Evolutionary conservation across 805 yeast genomes (phyloP).

Genomic region (Ogataea pilisensis): DNA sequence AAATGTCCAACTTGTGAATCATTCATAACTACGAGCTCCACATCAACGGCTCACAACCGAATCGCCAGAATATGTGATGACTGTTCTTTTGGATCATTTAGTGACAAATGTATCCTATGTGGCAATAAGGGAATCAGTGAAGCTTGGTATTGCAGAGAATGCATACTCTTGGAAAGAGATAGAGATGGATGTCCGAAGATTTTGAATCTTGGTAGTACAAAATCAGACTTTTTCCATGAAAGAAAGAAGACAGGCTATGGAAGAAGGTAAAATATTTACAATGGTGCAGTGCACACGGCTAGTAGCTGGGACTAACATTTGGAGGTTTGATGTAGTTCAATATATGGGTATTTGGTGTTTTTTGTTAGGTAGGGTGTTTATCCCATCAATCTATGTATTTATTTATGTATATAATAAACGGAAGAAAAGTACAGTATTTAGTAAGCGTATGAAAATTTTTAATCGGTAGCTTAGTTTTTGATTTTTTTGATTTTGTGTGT

Average conservation of each 20-base stretch:
- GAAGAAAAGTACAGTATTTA: no score
- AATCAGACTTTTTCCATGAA: conserved; percentile 62
- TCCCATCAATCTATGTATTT: no score
- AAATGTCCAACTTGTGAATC: conserved; percentile 90
- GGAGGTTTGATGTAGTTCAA: no score
- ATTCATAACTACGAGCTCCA: conserved; percentile 39
- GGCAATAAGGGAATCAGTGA: conserved; percentile 51
- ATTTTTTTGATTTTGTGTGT: no score
- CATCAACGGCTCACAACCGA: not conserved
- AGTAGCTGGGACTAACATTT: no score
- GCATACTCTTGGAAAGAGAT: conserved; percentile 73
- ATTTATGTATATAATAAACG: no score
- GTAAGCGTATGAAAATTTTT: no score
- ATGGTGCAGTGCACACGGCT: no score
- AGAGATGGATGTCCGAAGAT: conserved; percentile 92
- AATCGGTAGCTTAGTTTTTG: no score
- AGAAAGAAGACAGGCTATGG: conserved; percentile 35
- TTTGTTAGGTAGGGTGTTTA: no score
- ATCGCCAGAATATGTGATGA: conserved; percentile 76
- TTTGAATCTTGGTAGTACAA: conserved; percentile 73
- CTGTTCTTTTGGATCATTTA: conserved; percentile 69
- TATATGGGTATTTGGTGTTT: no score
- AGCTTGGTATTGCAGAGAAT: conserved; percentile 83
- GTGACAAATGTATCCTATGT: conserved; percentile 74
- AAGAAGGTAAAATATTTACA: not conserved